phyloP scores from a whole-genome alignment of 2,329 filamentous ascomycete genomes.

The Hirsutella thompsonii region DNA sequence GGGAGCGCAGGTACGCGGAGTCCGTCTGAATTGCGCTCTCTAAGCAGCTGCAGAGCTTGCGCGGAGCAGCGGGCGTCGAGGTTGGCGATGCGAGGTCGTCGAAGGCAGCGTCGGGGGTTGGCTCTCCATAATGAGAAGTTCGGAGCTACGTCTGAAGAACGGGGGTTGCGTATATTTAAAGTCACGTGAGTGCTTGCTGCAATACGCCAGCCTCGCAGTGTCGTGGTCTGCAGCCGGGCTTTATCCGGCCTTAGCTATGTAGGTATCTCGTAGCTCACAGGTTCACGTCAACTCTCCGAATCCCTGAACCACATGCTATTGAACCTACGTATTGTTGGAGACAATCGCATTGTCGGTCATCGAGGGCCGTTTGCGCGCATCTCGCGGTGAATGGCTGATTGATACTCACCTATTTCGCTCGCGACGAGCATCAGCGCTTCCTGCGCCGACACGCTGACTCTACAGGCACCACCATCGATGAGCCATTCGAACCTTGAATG shows the following conservation, averaged over 20 bases:
- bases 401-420: no score
- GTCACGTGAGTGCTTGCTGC: slow-evolving; percentile 23
- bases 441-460: no score
- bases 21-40: background rate
- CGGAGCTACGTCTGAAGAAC: slow-evolving; percentile 16
- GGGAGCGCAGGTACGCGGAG: background rate
- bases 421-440: no score
- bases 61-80: slow-evolving; percentile 9
- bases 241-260: background rate
- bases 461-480: background rate
- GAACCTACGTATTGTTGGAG: no score
- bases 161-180: slow-evolving; percentile 26
- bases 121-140: slow-evolving; percentile 14
- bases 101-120: slow-evolving; percentile 11
- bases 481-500: background rate
- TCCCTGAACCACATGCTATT: no score
- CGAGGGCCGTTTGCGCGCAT: no score
- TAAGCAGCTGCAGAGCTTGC: background rate
- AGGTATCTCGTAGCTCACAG: no score
- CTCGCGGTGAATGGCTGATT: no score
- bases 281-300: no score
- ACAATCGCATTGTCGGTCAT: no score
- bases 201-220: slow-evolving; percentile 4
- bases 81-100: slow-evolving; percentile 11
- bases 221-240: background rate